phyloP scores from a whole-genome alignment of 352 stramenopile genomes.

The Pythium myriotylum region DNA sequence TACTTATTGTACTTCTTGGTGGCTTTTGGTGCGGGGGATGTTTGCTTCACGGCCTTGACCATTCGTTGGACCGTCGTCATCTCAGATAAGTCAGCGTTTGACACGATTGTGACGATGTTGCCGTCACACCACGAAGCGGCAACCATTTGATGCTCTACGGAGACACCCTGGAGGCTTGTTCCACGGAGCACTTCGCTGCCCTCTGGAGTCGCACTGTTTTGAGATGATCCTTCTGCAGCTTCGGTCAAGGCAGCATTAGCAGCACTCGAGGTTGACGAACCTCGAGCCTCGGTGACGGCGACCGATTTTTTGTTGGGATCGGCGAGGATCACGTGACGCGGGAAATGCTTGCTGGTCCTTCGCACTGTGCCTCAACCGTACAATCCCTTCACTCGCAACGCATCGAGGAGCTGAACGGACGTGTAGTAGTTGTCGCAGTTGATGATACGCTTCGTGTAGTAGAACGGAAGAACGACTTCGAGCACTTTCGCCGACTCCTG shows the following conservation, averaged over 20 bases:
- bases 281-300: conserved; percentile 5
- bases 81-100: conserved; percentile 24
- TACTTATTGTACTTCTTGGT: conserved; percentile 35
- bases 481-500: conserved; percentile 9
- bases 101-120: conserved; percentile 28
- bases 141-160: conserved; percentile 15
- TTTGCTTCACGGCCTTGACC: neutral
- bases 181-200: conserved; percentile 5
- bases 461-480: conserved; percentile 29
- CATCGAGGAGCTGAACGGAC: conserved; percentile 27
- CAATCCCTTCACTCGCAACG: conserved; percentile 26
- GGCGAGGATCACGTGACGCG: conserved; percentile 10
- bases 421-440: conserved; percentile 45
- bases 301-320: conserved; percentile 4
- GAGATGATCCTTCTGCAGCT: too few relatives aligned
- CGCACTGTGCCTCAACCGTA: conserved; percentile 30
- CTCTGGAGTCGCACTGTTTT: too few relatives aligned
- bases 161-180: conserved; percentile 21
- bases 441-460: conserved; percentile 25
- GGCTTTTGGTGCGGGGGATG: conserved; percentile 15
- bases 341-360: conserved; percentile 28
- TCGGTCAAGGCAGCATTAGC: too few relatives aligned
- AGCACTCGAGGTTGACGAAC: too few relatives aligned
- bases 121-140: conserved; percentile 36
- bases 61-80: conserved; percentile 8